Evolutionary conservation across 2,329 filamentous ascomycete genomes (phyloP).

Genomic region (Alternaria postmessia): DNA sequence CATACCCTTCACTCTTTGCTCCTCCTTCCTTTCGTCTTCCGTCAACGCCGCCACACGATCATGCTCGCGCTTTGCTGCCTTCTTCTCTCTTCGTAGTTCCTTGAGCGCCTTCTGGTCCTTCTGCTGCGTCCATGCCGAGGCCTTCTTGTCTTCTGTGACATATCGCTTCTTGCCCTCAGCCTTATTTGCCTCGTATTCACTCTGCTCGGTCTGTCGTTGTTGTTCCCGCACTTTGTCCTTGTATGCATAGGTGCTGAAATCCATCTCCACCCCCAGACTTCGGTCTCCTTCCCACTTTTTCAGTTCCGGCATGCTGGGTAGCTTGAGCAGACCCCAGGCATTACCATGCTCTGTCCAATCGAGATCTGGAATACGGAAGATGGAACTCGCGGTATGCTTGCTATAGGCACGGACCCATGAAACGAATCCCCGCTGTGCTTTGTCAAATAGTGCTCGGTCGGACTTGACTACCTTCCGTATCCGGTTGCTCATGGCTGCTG

Average conservation of each 20-base stretch:
- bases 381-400: slow-evolving; percentile 89
- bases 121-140: slow-evolving; percentile 48
- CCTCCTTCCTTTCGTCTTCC: slow-evolving; percentile 43
- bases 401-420: slow-evolving; percentile 92
- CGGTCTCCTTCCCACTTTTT: slow-evolving; percentile 58
- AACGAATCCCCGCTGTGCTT: slow-evolving; percentile 89
- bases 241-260: slow-evolving; percentile 54
- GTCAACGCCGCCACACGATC: slow-evolving; percentile 37
- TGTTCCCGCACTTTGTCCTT: slow-evolving; percentile 57
- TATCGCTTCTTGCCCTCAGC: slow-evolving; percentile 36
- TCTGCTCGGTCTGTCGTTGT: slow-evolving; percentile 48
- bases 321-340: slow-evolving; percentile 84
- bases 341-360: slow-evolving; percentile 84
- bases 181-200: slow-evolving; percentile 29
- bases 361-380: slow-evolving; percentile 82
- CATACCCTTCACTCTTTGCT: slow-evolving; percentile 45
- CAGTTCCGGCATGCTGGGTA: slow-evolving; percentile 92
- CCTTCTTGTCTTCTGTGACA: slow-evolving; percentile 37
- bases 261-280: slow-evolving; percentile 50
- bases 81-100: slow-evolving; percentile 47
- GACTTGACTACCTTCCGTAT: slow-evolving; percentile 68
- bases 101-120: slow-evolving; percentile 45
- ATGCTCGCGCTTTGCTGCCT: slow-evolving; percentile 42
- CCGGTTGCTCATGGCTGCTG: slow-evolving; percentile 61
- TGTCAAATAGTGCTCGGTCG: slow-evolving; percentile 79